Conservation (phyloP, 345 rosid species). For the Populus davidiana region DNA sequence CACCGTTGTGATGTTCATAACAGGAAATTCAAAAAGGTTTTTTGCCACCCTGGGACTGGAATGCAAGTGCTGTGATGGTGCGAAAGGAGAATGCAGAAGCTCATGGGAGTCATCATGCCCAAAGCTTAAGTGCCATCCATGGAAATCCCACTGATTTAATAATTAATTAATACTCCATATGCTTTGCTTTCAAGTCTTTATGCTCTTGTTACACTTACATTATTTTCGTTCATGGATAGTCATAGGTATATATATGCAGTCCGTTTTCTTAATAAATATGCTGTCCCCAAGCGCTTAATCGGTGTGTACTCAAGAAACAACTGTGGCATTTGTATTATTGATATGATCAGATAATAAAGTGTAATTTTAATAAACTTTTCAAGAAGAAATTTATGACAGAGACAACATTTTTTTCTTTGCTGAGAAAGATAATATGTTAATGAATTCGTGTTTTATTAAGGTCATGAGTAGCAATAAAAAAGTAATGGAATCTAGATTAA, state of each 20-base stretch:
- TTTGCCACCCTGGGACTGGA: constrained; percentile 36
- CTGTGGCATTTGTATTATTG: not conserved
- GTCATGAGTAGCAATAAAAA: not conserved
- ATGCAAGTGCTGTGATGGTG: constrained; percentile 52
- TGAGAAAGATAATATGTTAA: too few relatives aligned
- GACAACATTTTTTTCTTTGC: not conserved
- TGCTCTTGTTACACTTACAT: not conserved
- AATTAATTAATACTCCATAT: not conserved
- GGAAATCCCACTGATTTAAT: constrained; percentile 27
- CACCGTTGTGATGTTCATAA: not conserved
- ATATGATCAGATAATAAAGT: not conserved
- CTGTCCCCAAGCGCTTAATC: too few relatives aligned
- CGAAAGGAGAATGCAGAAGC: constrained; percentile 34
- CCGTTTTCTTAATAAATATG: not conserved
- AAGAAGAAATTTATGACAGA: not conserved
- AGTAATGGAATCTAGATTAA: not conserved
- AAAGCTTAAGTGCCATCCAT: constrained; percentile 43
- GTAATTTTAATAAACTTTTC: not conserved
- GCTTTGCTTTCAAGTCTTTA: not conserved
- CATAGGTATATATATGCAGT: not conserved
- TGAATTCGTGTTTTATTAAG: not conserved
- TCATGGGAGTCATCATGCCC: constrained; percentile 36
- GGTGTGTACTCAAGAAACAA: not conserved
- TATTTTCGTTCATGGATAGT: not conserved
- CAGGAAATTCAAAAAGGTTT: constrained; percentile 27